Conservation (phyloP, 2,329 filamentous ascomycete species). For the Cytospora leucostoma region DNA sequence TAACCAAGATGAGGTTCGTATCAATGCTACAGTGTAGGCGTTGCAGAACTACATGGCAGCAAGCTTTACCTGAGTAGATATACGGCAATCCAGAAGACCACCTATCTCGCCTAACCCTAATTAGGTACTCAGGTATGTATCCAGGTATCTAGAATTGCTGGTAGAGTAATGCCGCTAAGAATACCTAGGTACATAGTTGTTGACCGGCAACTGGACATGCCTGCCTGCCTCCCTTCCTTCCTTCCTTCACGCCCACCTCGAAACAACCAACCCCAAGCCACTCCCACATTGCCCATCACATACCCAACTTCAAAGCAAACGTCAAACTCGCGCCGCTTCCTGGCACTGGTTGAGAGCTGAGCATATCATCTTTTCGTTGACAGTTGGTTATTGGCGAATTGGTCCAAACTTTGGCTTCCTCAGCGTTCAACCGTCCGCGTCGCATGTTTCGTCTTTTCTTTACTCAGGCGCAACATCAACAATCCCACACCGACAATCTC, state of each 20-base stretch:
- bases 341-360: conserved; percentile 4
- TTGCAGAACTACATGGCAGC: no score
- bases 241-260: conserved; percentile 3
- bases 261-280: not conserved
- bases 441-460: conserved; percentile 5
- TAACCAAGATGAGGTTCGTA: not conserved
- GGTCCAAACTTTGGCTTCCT: conserved; percentile 15
- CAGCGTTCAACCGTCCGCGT: conserved; percentile 3
- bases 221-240: not conserved
- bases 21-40: not conserved
- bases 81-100: no score
- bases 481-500: not conserved
- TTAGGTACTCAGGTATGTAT: not conserved
- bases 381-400: conserved; percentile 17
- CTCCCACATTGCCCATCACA: not conserved
- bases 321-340: not conserved
- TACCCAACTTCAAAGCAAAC: not conserved
- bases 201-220: conserved; percentile 4
- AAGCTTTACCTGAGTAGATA: no score
- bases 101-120: not conserved
- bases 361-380: conserved; percentile 23
- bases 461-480: conserved; percentile 12
- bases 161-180: not conserved
- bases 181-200: not conserved
- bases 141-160: not conserved